Evolutionary conservation across 768 basidiomycete species (phyloP).

Genomic region (Leccinum subtestaceum): DNA sequence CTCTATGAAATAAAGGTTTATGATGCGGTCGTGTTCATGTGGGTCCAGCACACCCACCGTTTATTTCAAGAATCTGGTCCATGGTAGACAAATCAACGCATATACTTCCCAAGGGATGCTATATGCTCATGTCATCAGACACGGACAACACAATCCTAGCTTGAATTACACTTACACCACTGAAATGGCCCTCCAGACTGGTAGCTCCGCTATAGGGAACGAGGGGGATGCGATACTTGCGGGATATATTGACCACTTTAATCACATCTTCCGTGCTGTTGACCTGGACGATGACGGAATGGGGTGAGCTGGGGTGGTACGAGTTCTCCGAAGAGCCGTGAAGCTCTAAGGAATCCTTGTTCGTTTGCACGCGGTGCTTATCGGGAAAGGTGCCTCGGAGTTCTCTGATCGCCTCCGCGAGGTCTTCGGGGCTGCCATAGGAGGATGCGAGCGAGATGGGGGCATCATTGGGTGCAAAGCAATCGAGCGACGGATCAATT

Average conservation of each 20-base stretch:
- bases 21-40: background rate
- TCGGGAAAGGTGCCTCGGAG: conserved; percentile 45
- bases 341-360: conserved; percentile 46
- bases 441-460: conserved; percentile 13
- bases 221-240: conserved; percentile 71
- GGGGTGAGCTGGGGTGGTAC: conserved; percentile 59
- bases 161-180: conserved; percentile 48
- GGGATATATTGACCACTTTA: conserved; percentile 71
- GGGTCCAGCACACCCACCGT: conserved; percentile 38
- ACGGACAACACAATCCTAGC: background rate
- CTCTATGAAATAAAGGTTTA: conserved; percentile 37
- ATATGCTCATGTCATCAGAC: background rate
- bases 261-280: conserved; percentile 79
- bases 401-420: conserved; percentile 52
- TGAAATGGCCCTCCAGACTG: conserved; percentile 83
- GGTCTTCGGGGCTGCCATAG: conserved; percentile 48
- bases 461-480: background rate
- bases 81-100: conserved; percentile 66
- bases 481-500: background rate
- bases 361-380: conserved; percentile 49
- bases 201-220: conserved; percentile 84
- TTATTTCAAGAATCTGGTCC: conserved; percentile 60
- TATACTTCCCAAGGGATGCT: conserved; percentile 54
- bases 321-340: conserved; percentile 71
- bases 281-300: conserved; percentile 57